Evolutionary conservation across 2,329 filamentous ascomycete genomes (phyloP).

Genomic region (Ophiosphaerella herpotricha): DNA sequence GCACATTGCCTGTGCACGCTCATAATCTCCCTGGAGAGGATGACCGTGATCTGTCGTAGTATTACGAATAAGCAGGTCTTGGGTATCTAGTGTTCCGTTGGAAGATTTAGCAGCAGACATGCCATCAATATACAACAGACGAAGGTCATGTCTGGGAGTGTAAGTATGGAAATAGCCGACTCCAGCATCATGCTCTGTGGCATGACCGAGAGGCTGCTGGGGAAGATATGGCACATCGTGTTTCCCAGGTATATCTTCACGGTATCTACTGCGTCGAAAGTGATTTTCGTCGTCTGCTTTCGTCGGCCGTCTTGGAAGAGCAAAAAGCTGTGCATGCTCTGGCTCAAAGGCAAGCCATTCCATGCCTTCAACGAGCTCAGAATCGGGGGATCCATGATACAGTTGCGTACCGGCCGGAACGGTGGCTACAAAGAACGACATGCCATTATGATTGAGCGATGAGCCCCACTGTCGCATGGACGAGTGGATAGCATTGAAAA

Average conservation of each 20-base stretch:
- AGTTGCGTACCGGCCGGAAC: slow-evolving; percentile 68
- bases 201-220: neutral
- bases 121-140: slow-evolving; percentile 71
- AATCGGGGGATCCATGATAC: slow-evolving; percentile 65
- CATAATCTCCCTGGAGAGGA: slow-evolving; percentile 52
- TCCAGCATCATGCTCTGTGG: neutral
- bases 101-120: slow-evolving; percentile 68
- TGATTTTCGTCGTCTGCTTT: neutral
- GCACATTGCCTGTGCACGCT: slow-evolving; percentile 63
- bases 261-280: neutral
- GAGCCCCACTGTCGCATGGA: slow-evolving; percentile 77
- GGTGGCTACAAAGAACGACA: slow-evolving; percentile 70
- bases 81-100: slow-evolving; percentile 70
- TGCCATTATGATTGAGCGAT: slow-evolving; percentile 74
- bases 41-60: slow-evolving; percentile 16
- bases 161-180: slow-evolving; percentile 71
- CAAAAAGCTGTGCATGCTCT: slow-evolving; percentile 72
- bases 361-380: slow-evolving; percentile 55
- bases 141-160: slow-evolving; percentile 60
- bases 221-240: too few species aligned
- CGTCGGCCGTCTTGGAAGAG: slow-evolving; percentile 39
- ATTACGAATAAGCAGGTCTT: slow-evolving; percentile 65
- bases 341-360: slow-evolving; percentile 80
- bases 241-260: too few species aligned
- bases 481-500: slow-evolving; percentile 75